Base-by-base conservation (phyloP, 192 early-diverging fungal genomes). In the Phycomyces blakesleeanus region DNA sequence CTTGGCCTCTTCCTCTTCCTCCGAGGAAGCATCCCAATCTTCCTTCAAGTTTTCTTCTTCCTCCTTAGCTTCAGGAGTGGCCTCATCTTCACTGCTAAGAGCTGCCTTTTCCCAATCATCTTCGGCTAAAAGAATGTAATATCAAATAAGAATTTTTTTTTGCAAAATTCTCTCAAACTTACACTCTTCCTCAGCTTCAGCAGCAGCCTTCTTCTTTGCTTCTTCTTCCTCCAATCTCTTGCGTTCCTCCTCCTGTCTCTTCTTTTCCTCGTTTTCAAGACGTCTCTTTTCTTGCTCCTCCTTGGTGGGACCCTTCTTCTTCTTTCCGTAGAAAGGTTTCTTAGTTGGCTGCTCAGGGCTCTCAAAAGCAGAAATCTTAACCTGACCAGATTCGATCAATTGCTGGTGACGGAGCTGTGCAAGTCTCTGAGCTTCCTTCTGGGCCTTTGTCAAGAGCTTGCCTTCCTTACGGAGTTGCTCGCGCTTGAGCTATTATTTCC, bases 391-490 rank as follows among this genome's bases (percentile, higher is more conserved):
- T 16, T 86, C 86, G 8, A 97, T 68, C 78, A 97, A 76, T 25
- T 85, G 86, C 64, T 95, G 81, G 34, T 90, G 81, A 61, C 83
- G 84, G 34, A 83, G 73, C 62, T 90, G 79, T 54, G 84, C 85
- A 41, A 77, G 82, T 5, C 82, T 82, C 68, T 93, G 83, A 50
- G 88, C 91, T 57, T 86, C 86, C 77, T 92, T 95, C 72, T 98
- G 93, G n/a, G 90, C 85, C 74, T 93, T 93, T 34, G 94, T 93
- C 68, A 96, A 78, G 55, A 96, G 86, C 73, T 96, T 94, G 49
- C 97, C 96, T 51, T 92, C 86, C 68, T 91, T 93, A 44, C 87
- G 88, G 25, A 95, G 84, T 74, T 96, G 90, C 63, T 94, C 93
- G 25, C 84, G 85, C 73, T 89, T 91, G n/a, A 76, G 76, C 91